Evolutionary conservation across 805 yeast species (phyloP), one percentile per base, ranked within the genome.

Genomic region (Lipomyces yamanashiensis): DNA sequence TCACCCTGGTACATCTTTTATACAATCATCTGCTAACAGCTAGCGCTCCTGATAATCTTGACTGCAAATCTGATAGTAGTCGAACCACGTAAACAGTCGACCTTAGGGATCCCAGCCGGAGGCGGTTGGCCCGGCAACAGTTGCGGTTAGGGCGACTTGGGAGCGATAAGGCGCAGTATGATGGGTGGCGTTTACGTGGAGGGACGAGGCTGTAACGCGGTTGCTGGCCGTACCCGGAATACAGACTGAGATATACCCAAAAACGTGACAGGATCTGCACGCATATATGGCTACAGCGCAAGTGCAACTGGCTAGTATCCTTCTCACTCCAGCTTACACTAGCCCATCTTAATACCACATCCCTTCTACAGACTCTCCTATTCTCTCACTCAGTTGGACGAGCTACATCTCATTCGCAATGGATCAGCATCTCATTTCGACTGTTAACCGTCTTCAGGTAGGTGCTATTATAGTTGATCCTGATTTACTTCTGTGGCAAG

Each of bases 391-490:
- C 15, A n/a, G 36, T 21, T 15, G n/a, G 10, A 43, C 54, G 19
- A n/a, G 34, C 60, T 7, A 44, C 19, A 39, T 17, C 53, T 5
- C 17, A 21, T 21, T 41, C 51, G 50, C 59, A 47, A 70, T 70
- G 72, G 72, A 70, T 61, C 72, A 70, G 61, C 72, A 70, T 50
- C 72, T 70, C 49, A 70, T 70, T 54, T 61, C 71, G 47, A 70
- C 72, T 33, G 72, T 70, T 57, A 70, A 70, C 47, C 68, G 71
- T 54, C 71, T 70, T 21, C 72, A 70, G 69, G 71, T 68, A 51
- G 13, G 70, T 34, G 28, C 28, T 28, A 28, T 28, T 28, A 28
- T 28, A 28, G 2, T 28, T 28, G 28, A 28, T 28, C 28, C 28
- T 28, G 28, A 28, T 28, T 28, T 28, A 28, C 5, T 28, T 28